Conservation (phyloP, 2,329 filamentous ascomycete species). For the Penicillium vulpinum region DNA sequence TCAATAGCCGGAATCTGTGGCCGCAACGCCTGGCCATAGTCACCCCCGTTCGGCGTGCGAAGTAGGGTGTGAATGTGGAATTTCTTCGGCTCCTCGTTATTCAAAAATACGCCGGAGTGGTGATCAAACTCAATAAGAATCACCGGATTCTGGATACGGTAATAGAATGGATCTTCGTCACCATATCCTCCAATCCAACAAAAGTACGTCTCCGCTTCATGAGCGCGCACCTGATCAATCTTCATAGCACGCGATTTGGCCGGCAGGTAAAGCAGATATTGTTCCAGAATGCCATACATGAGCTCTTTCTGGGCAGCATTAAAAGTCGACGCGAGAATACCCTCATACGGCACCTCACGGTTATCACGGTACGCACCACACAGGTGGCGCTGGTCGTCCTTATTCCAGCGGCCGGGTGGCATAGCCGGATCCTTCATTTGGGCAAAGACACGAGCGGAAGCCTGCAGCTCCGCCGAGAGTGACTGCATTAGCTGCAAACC, state of each 20-base stretch:
- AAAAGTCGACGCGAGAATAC: constrained; percentile 55
- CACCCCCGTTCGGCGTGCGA: constrained; percentile 71
- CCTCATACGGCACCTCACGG: constrained; percentile 72
- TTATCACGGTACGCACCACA: constrained; percentile 80
- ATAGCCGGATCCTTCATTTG: constrained; percentile 64
- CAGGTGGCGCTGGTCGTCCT: constrained; percentile 74
- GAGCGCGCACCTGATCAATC: constrained; percentile 55
- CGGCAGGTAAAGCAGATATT: constrained; percentile 71
- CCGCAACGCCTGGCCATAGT: constrained; percentile 65
- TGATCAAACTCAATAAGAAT: constrained; percentile 76
- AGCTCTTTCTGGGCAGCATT: constrained; percentile 51
- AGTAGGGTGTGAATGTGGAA: constrained; percentile 78
- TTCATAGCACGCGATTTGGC: constrained; percentile 54
- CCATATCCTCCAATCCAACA: constrained; percentile 71
- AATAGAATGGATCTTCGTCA: constrained; percentile 72
- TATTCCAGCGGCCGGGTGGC: constrained; percentile 68
- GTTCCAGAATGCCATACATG: constrained; percentile 59
- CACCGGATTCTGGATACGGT: constrained; percentile 73
- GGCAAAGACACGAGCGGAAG: constrained; percentile 58
- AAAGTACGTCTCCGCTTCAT: constrained; percentile 73
- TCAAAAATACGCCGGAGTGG: constrained; percentile 75
- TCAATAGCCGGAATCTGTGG: constrained; percentile 36
- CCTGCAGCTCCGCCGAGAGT: constrained; percentile 50
- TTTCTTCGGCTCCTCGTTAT: constrained; percentile 70
- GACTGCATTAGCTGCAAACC: constrained; percentile 71